These are phyloP conservation scores for Hanseniaspora thailandica DNA, from an alignment of 805 yeast species.

Conservation along the genomic window DNA sequence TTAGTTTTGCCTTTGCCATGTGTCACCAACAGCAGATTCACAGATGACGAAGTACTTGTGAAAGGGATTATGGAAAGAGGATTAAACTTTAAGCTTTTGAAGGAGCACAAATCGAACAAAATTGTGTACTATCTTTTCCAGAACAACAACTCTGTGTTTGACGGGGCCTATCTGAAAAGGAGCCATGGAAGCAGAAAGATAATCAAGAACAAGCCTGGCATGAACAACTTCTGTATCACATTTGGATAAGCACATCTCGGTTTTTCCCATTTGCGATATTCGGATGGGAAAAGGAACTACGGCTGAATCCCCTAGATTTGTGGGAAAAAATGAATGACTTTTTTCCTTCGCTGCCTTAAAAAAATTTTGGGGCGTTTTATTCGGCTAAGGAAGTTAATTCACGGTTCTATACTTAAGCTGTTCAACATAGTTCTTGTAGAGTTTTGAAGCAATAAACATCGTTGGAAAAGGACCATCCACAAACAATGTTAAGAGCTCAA, in stretches of 20 bases:
- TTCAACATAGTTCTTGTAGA: no score
- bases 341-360: not conserved
- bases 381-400: not conserved
- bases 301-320: not conserved
- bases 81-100: conserved; percentile 46
- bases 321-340: conserved; percentile 8
- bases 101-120: conserved; percentile 52
- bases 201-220: not conserved
- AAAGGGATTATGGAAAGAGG: conserved; percentile 35
- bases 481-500: conserved; percentile 9
- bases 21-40: conserved; percentile 68
- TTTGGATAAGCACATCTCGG: not conserved
- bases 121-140: conserved; percentile 60
- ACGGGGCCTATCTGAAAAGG: not conserved
- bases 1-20: conserved; percentile 86
- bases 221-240: conserved; percentile 4
- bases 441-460: not conserved
- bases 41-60: conserved; percentile 34
- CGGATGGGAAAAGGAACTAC: not conserved
- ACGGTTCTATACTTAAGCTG: not conserved
- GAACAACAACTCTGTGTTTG: conserved; percentile 30
- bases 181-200: not conserved
- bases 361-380: not conserved
- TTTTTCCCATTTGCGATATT: conserved; percentile 13
- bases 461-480: not conserved